These are phyloP conservation scores for Metschnikowia rubicola DNA, from an alignment of 805 yeast species.

Conservation along the genomic window DNA sequence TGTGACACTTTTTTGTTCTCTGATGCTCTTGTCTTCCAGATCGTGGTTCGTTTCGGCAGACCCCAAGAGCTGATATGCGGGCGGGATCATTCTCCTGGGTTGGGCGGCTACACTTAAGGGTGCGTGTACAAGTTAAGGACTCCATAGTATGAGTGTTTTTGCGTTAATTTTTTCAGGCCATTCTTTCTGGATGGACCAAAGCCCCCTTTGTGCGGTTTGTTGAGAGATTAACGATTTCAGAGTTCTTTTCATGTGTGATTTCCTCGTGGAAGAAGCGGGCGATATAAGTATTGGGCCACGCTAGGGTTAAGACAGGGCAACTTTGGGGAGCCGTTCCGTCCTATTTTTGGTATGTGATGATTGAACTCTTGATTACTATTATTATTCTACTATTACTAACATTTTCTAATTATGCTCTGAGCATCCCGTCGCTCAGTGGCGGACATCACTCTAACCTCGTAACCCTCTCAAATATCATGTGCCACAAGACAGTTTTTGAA, in stretches of 20 bases:
- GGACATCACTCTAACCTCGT: too few relatives aligned
- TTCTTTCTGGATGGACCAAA: conserved; percentile 14
- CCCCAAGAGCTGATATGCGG: conserved; percentile 18
- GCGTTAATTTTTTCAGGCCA: conserved; percentile 10
- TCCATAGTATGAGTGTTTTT: background rate
- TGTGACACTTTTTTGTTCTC: conserved; percentile 11
- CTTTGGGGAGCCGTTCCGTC: conserved; percentile 12
- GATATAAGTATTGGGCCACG: conserved; percentile 1
- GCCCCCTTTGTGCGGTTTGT: conserved; percentile 14
- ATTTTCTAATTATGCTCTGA: background rate
- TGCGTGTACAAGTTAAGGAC: background rate
- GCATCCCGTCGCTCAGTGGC: background rate
- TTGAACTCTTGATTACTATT: background rate
- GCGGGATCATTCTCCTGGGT: conserved; percentile 7
- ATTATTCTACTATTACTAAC: background rate
- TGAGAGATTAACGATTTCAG: conserved; percentile 3
- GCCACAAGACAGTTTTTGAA: background rate
- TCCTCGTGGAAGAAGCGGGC: background rate
- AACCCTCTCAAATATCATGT: too few relatives aligned
- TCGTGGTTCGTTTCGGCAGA: background rate
- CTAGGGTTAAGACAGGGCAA: conserved; percentile 14
- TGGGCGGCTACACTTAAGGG: conserved; percentile 10
- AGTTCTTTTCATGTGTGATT: background rate
- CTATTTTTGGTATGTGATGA: conserved; percentile 2
- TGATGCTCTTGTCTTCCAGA: conserved; percentile 16